Percentiles rank a stretch among this genome's conserved stretches.
Conservation (phyloP, 2,329 filamentous ascomycete genomes). For the Pseudogymnoascus sp. region DNA sequence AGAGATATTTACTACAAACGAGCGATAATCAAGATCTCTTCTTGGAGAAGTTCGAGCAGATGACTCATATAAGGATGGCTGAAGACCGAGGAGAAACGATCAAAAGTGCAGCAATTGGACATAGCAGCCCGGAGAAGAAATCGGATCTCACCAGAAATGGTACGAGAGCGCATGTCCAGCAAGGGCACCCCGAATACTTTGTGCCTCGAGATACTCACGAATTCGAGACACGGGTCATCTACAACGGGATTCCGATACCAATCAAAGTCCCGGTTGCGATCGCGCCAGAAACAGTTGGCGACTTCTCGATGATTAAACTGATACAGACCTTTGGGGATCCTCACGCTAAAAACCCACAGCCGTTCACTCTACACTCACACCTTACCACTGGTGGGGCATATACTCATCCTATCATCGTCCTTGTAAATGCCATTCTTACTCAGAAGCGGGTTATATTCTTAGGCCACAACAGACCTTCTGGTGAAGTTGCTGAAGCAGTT, state of each 20-base stretch:
- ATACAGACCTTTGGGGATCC: slow-evolving; percentile 87
- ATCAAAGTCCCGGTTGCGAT: slow-evolving; percentile 93
- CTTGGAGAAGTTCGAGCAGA: slow-evolving; percentile 92
- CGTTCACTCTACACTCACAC: slow-evolving; percentile 82
- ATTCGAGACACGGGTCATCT: slow-evolving; percentile 90
- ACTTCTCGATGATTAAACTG: slow-evolving; percentile 95
- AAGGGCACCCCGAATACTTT: slow-evolving; percentile 52
- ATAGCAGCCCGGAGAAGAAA: slow-evolving; percentile 36
- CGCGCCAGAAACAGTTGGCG: slow-evolving; percentile 91
- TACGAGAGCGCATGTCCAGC: slow-evolving; percentile 53
- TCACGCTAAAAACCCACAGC: slow-evolving; percentile 74
- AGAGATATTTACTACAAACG: slow-evolving; percentile 77
- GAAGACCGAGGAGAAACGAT: slow-evolving; percentile 44
- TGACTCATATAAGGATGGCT: slow-evolving; percentile 75
- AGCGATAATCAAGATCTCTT: slow-evolving; percentile 95
- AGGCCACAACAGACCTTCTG: slow-evolving; percentile 89
- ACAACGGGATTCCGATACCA: slow-evolving; percentile 93
- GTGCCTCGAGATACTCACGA: slow-evolving; percentile 94
- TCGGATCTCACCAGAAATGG: slow-evolving; percentile 44
- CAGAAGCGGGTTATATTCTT: slow-evolving; percentile 96
- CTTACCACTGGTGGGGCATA: slow-evolving; percentile 83
- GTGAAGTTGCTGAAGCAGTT: slow-evolving; percentile 95
- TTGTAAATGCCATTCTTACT: slow-evolving; percentile 89
- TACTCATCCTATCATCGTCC: slow-evolving; percentile 90
- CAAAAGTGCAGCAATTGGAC: slow-evolving; percentile 36